A percentile compares a stretch with the other conserved stretches of the same genome.
phyloP scores from a whole-genome alignment of 768 basidiomycete species.

The Agaricus blazei region DNA sequence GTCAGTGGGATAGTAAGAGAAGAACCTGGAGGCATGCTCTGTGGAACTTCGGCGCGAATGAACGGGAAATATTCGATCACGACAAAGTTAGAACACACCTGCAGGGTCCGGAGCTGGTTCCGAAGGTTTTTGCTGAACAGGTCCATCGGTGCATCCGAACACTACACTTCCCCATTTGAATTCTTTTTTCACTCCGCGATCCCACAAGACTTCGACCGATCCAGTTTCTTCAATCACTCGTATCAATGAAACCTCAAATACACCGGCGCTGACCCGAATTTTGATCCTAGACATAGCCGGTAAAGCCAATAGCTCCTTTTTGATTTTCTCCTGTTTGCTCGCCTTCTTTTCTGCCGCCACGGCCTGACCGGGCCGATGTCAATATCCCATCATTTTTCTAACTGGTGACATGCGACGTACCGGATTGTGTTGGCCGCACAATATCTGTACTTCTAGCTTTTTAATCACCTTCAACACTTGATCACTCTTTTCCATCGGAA shows the following conservation, averaged over 20 bases:
- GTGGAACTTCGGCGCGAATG: constrained; percentile 8
- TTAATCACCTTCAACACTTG: constrained; percentile 61
- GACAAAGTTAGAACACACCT: constrained; percentile 19
- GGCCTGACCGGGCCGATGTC: constrained; percentile 37
- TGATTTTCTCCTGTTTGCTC: constrained; percentile 69
- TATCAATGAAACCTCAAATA: constrained; percentile 80
- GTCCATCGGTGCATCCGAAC: constrained; percentile 67
- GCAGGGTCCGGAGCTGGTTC: constrained; percentile 33
- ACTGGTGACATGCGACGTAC: constrained; percentile 40
- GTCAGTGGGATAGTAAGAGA: constrained; percentile 16
- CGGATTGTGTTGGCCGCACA: constrained; percentile 89
- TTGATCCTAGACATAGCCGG: constrained; percentile 74
- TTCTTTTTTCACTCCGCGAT: constrained; percentile 64
- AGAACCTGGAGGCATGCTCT: constrained; percentile 5
- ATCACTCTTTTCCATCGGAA: constrained; percentile 9
- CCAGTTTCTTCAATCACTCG: constrained; percentile 64
- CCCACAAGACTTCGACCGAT: constrained; percentile 81
- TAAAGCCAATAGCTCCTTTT: constrained; percentile 63
- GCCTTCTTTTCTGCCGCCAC: constrained; percentile 72
- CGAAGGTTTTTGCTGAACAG: constrained; percentile 68
- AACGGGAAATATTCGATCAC: neutral
- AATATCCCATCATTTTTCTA: neutral
- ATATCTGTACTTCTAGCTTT: constrained; percentile 68
- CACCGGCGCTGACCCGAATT: constrained; percentile 77
- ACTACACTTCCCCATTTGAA: constrained; percentile 83